Evolutionary conservation across 73 alveolate genomes (phyloP), one percentile per base, ranked within the genome.

Genomic region (Diophrys appendiculata): DNA sequence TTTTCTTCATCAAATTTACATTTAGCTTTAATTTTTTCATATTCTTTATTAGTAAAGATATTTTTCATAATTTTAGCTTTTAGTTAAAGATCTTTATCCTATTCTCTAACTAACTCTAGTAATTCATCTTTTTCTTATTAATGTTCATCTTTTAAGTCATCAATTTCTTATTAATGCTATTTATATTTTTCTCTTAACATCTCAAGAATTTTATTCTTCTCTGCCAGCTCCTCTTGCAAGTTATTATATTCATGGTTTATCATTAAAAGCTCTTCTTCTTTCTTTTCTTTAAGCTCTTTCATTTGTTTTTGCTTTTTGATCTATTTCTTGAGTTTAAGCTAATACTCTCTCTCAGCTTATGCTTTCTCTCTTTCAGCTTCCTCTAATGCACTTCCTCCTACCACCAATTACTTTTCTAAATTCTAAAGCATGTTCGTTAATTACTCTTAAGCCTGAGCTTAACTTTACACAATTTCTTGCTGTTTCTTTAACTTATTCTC

Each of bases 361-460:
- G 55, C 78, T 34, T 70, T 33, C 28, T 35, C 69, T 31, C 43
- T 77, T 27, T 65, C 75, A 72, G 91, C 88, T 28, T 65, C 81
- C 8, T 25, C 56, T 2, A 33, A 29, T 0, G 72, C 77, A 0
- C 33, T 54, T 23, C 72, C 70, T 25, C 84, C 81, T 2, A 73
- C 33, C 24, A 82, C 88, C 72, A 93, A 81, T 68, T 82, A 77
- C 35, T 68, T 54, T 70, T 91, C 91, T 65, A 91, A 69, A 35
- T 89, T 95, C 27, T 73, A 32, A 25, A 93, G 32, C 68, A 89
- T 33, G 53, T 95, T 95, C 73, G 78, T 84, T 73, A 90, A 81
- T 55, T 87, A 76, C 75, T 93, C 99, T 67, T 79, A 72, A 68
- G 90, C 81, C 29, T 92, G 84, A 81, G 92, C 97, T 69, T 95